phyloP scores from a whole-genome alignment of 441 rosid species.

The Mallotus repandus region DNA sequence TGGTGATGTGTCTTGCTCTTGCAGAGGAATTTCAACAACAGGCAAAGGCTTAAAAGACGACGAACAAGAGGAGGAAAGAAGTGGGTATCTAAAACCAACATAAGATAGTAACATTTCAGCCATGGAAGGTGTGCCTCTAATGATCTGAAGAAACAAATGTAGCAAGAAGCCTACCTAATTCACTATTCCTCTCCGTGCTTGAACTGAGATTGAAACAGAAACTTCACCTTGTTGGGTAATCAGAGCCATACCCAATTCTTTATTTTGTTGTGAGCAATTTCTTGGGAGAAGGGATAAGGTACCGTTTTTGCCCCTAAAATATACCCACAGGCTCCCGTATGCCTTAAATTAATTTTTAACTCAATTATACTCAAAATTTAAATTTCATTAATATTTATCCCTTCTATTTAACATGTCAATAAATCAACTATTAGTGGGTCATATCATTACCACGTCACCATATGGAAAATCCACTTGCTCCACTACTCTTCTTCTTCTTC shows the following conservation, averaged over 20 bases:
- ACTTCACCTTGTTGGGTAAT: constrained; percentile 25
- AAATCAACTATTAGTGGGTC: no score
- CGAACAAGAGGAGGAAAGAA: constrained; percentile 16
- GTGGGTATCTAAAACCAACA: constrained; percentile 29
- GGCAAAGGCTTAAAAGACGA: constrained; percentile 44
- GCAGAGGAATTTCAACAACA: constrained; percentile 41
- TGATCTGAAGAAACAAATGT: constrained; percentile 35
- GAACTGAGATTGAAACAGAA: constrained; percentile 30
- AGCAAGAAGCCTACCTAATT: constrained; percentile 38
- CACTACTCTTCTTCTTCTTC: no score
- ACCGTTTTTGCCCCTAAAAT: no score
- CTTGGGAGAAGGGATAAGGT: no score
- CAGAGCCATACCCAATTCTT: constrained; percentile 4
- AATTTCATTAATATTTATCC: no score
- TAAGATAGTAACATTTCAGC: constrained; percentile 39
- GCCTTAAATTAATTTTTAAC: no score
- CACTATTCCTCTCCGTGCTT: constrained; percentile 40
- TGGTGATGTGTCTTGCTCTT: constrained; percentile 12
- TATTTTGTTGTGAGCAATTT: no score
- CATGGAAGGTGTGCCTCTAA: constrained; percentile 39
- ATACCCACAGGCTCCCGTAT: no score
- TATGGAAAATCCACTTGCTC: no score
- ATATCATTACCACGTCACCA: no score
- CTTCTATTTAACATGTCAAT: no score
- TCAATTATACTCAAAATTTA: no score